phyloP scores from a whole-genome alignment of 345 rosid species.

The Murraya koenigii region DNA sequence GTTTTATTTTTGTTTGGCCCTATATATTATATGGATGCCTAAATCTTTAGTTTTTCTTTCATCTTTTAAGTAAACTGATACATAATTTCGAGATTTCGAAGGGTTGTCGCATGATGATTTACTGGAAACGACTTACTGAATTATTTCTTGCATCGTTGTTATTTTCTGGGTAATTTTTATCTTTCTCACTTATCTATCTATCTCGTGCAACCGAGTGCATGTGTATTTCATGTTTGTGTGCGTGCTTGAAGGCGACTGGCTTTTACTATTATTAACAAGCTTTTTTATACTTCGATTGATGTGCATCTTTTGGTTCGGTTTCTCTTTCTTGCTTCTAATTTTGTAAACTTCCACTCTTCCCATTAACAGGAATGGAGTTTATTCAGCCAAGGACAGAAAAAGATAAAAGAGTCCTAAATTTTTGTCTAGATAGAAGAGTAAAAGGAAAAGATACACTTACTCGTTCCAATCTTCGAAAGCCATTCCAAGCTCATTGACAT shows the following conservation, averaged over 20 bases:
- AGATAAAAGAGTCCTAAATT: slow-evolving; percentile 71
- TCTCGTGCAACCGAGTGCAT: background rate
- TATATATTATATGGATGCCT: slow-evolving; percentile 5
- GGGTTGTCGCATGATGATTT: slow-evolving; percentile 95
- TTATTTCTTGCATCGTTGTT: slow-evolving; percentile 67
- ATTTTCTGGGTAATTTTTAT: slow-evolving; percentile 57
- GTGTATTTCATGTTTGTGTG: background rate
- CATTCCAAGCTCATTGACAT: slow-evolving; percentile 54
- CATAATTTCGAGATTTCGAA: slow-evolving; percentile 82
- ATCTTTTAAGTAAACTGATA: slow-evolving; percentile 74
- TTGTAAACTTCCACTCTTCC: slow-evolving; percentile 16
- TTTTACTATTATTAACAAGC: background rate
- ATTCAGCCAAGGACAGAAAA: slow-evolving; percentile 55
- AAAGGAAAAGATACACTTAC: slow-evolving; percentile 54
- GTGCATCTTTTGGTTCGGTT: slow-evolving; percentile 7
- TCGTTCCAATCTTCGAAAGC: slow-evolving; percentile 49
- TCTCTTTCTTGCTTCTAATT: slow-evolving; percentile 9
- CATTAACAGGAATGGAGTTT: slow-evolving; percentile 50
- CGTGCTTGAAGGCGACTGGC: background rate
- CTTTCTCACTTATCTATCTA: slow-evolving; percentile 2
- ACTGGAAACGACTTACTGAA: slow-evolving; percentile 88
- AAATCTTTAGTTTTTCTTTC: slow-evolving; percentile 9
- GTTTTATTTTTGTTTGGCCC: background rate
- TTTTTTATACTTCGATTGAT: slow-evolving; percentile 1
- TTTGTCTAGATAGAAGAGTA: slow-evolving; percentile 69